Evolutionary conservation across 2,329 filamentous ascomycete genomes (phyloP).

Genomic region (Nothophoma quercina): DNA sequence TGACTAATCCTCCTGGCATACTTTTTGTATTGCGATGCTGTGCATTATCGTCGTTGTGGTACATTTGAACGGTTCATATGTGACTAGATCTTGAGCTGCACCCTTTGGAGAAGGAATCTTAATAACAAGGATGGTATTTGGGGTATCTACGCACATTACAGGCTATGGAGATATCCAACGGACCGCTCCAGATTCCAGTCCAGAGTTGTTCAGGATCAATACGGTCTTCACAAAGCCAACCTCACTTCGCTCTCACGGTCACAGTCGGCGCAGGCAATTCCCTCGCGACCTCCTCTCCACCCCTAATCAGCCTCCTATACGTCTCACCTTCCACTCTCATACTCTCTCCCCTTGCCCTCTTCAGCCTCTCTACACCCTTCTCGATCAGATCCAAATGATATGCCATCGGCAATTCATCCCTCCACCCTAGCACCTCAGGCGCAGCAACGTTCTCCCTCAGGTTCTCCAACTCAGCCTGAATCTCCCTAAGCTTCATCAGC

Average conservation of each 20-base stretch:
- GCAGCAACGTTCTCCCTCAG: conserved; percentile 73
- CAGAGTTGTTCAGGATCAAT: neutral
- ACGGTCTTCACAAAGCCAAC: neutral
- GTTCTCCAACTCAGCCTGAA: conserved; percentile 74
- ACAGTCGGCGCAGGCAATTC: conserved; percentile 27
- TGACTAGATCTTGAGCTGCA: too few relatives aligned
- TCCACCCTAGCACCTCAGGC: conserved; percentile 66
- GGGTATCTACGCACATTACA: conserved; percentile 10
- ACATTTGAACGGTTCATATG: too few relatives aligned
- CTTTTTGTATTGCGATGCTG: too few relatives aligned
- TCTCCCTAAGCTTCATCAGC: conserved; percentile 75
- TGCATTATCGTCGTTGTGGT: too few relatives aligned
- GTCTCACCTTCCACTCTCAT: conserved; percentile 66
- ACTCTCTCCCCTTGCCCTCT: conserved; percentile 67
- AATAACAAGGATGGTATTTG: neutral
- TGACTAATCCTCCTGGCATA: too few relatives aligned
- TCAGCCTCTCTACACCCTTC: conserved; percentile 74
- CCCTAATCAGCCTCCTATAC: conserved; percentile 29
- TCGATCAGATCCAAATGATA: conserved; percentile 81
- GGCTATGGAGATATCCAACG: neutral
- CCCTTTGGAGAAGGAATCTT: too few relatives aligned
- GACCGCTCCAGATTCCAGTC: neutral
- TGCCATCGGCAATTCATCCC: conserved; percentile 66
- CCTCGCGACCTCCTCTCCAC: conserved; percentile 17
- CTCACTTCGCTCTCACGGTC: conserved; percentile 19